phyloP scores from a whole-genome alignment of 2,329 filamentous ascomycete species.

The Verticillium klebahnii region DNA sequence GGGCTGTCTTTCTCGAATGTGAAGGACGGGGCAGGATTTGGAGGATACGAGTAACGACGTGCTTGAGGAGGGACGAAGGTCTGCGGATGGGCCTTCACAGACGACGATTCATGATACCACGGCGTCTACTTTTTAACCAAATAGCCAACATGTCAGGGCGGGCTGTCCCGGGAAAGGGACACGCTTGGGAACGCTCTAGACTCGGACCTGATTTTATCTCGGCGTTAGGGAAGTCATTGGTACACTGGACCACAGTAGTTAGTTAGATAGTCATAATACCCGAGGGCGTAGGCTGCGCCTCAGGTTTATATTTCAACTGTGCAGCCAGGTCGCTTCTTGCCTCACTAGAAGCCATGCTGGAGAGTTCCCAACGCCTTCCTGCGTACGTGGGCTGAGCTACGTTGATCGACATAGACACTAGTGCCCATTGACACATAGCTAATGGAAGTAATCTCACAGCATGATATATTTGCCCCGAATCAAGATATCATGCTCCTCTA shows the following conservation, averaged over 20 bases:
- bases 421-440: too few relatives aligned
- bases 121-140: not conserved
- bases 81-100: not conserved
- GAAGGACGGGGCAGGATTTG: conserved; percentile 8
- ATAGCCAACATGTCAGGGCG: not conserved
- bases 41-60: conserved; percentile 4
- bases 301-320: not conserved
- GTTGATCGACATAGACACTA: too few relatives aligned
- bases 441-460: not conserved
- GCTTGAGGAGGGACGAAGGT: not conserved
- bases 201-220: not conserved
- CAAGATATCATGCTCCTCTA: conserved; percentile 11
- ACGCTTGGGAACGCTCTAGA: not conserved
- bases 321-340: too few relatives aligned
- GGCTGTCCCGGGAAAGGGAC: not conserved
- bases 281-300: not conserved
- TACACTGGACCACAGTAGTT: not conserved
- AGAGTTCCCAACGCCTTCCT: too few relatives aligned
- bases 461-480: conserved; percentile 12
- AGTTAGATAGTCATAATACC: not conserved
- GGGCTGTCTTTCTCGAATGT: conserved; percentile 50
- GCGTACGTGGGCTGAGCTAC: too few relatives aligned
- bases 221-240: not conserved
- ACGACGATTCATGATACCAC: not conserved
- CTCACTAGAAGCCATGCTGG: too few relatives aligned